phyloP scores from a whole-genome alignment of 306 rosid genomes.

The Acacia melanoxylon region DNA sequence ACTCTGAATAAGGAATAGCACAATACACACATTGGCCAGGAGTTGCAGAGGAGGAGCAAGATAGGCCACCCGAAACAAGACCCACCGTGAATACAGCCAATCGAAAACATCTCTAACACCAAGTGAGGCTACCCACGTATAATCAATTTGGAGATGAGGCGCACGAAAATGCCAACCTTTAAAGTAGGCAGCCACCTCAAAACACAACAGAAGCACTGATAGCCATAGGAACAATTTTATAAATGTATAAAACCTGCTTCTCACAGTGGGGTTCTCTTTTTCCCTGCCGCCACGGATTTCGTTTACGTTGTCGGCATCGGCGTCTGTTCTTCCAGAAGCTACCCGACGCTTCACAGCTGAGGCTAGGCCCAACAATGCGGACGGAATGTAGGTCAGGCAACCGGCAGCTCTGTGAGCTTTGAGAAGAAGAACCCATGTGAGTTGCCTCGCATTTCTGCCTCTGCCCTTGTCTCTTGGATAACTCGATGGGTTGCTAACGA shows the following conservation, averaged over 20 bases:
- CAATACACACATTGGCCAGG: conserved; percentile 69
- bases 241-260: conserved; percentile 60
- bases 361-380: conserved; percentile 57
- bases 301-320: conserved; percentile 42
- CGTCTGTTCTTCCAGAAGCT: conserved; percentile 66
- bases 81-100: conserved; percentile 77
- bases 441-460: conserved; percentile 80
- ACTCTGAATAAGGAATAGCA: conserved; percentile 77
- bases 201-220: conserved; percentile 56
- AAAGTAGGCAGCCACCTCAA: conserved; percentile 71
- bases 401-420: conserved; percentile 94
- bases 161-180: conserved; percentile 81
- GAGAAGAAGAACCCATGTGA: conserved; percentile 94
- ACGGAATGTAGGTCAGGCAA: conserved; percentile 67
- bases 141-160: conserved; percentile 43
- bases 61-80: conserved; percentile 68
- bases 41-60: conserved; percentile 87
- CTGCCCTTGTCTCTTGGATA: conserved; percentile 49
- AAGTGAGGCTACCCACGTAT: conserved; percentile 50
- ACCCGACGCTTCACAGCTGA: conserved; percentile 70
- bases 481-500: conserved; percentile 38
- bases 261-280: conserved; percentile 50
- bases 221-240: conserved; percentile 66
- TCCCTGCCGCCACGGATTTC: conserved; percentile 41
- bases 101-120: conserved; percentile 57